Evolutionary conservation across 257 asterid genomes (phyloP).

Genomic region (Marsdenia floribunda): DNA sequence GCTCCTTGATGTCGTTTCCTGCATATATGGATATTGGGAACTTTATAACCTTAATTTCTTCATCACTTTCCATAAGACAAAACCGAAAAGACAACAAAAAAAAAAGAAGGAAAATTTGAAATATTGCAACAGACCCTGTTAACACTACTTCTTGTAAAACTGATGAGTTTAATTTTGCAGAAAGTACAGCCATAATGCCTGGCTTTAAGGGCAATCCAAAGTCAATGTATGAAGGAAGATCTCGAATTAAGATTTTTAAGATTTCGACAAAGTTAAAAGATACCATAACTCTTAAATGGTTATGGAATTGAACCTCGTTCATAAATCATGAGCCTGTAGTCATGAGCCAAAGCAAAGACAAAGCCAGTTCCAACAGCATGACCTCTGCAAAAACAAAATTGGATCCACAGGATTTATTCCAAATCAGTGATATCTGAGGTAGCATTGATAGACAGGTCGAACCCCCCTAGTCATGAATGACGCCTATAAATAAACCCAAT

Average conservation of each 20-base stretch:
- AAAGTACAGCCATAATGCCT: background rate
- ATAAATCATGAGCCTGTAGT: slow-evolving; percentile 6
- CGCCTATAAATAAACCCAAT: background rate
- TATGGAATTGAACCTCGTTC: background rate
- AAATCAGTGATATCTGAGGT: too few relatives aligned
- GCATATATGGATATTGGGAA: background rate
- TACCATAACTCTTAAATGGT: too few relatives aligned
- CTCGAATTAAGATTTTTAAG: too few relatives aligned
- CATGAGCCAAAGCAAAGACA: slow-evolving; percentile 11
- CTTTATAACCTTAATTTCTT: background rate
- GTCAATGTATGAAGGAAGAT: too few relatives aligned
- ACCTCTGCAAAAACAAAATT: slow-evolving; percentile 3
- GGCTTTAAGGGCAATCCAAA: background rate
- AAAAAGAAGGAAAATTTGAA: background rate
- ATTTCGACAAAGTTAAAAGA: too few relatives aligned
- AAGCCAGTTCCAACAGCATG: slow-evolving; percentile 13
- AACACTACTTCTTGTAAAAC: background rate
- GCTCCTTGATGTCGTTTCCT: slow-evolving; percentile 1
- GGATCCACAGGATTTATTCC: too few relatives aligned
- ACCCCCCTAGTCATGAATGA: too few relatives aligned
- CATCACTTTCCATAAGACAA: too few relatives aligned
- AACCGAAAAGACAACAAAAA: too few relatives aligned
- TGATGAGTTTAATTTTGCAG: background rate
- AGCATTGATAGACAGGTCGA: too few relatives aligned
- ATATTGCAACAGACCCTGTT: background rate